phyloP scores from a whole-genome alignment of 176 grass and related monocot species.

The Pharus latifolius region DNA sequence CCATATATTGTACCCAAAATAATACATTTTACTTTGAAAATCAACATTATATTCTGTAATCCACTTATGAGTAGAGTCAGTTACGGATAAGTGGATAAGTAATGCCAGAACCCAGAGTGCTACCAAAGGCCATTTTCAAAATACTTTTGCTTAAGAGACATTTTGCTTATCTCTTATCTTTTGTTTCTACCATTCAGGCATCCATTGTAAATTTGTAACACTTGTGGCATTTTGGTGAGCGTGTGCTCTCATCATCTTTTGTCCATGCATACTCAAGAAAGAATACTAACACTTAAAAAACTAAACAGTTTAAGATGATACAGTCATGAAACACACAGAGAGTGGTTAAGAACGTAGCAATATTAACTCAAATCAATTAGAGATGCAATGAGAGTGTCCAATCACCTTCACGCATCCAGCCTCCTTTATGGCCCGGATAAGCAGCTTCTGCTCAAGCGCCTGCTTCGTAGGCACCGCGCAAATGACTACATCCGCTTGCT shows the following conservation, averaged over 20 bases:
- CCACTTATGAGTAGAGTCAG: neutral
- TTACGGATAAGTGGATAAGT: neutral
- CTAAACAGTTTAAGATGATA: neutral
- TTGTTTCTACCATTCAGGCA: too few relatives aligned
- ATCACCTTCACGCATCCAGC: slow-evolving; percentile 73
- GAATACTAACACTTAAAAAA: too few relatives aligned
- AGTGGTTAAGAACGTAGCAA: neutral
- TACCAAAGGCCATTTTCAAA: neutral
- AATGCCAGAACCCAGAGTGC: neutral
- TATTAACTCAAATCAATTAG: neutral
- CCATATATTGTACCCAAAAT: too few relatives aligned
- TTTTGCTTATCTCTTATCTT: too few relatives aligned
- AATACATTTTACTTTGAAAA: too few relatives aligned
- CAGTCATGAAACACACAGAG: neutral
- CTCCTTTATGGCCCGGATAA: slow-evolving; percentile 82
- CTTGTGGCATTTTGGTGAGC: too few relatives aligned
- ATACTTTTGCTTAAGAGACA: neutral
- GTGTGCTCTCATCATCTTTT: too few relatives aligned
- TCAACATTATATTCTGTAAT: too few relatives aligned
- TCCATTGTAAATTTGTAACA: too few relatives aligned
- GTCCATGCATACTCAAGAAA: too few relatives aligned
- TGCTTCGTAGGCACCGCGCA: slow-evolving; percentile 68
- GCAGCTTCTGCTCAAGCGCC: slow-evolving; percentile 57
- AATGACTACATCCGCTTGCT: slow-evolving; percentile 73
- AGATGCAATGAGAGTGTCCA: neutral